Conservation (phyloP, 2,329 filamentous ascomycete genomes). For the Cladophialophora bantiana region DNA sequence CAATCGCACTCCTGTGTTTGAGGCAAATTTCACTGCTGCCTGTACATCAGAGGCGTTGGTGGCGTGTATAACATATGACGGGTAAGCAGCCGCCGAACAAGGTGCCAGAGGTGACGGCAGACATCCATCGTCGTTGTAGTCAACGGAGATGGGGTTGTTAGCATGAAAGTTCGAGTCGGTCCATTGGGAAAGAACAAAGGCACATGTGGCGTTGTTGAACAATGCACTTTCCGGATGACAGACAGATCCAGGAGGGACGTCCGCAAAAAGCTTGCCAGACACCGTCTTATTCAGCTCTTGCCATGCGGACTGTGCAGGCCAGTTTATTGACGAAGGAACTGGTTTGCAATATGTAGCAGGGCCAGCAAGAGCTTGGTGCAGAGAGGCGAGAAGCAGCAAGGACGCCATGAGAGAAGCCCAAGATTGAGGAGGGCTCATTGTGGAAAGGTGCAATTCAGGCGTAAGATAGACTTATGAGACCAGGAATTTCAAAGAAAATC, state of each 20-base stretch:
- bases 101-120: constrained; percentile 6
- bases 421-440: not conserved
- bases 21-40: constrained; percentile 49
- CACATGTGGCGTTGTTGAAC: constrained; percentile 8
- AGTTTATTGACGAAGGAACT: constrained; percentile 1
- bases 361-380: not conserved
- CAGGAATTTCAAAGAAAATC: not conserved
- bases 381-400: not conserved
- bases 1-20: constrained; percentile 48
- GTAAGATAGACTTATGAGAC: not conserved
- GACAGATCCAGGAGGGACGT: constrained; percentile 11
- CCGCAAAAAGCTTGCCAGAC: constrained; percentile 3
- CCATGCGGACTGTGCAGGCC: constrained; percentile 7
- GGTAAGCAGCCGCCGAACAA: constrained; percentile 13
- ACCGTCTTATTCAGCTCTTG: constrained; percentile 2
- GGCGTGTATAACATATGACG: constrained; percentile 47
- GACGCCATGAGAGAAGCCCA: not conserved
- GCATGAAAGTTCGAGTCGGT: constrained; percentile 8
- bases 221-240: not conserved
- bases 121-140: constrained; percentile 11
- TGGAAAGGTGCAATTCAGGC: not conserved
- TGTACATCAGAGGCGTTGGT: constrained; percentile 45
- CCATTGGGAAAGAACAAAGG: constrained; percentile 4
- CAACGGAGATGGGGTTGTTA: constrained; percentile 4
- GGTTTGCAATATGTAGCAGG: constrained; percentile 8